phyloP scores from a whole-genome alignment of 208 protist species.

The Trichomonas tenax region DNA sequence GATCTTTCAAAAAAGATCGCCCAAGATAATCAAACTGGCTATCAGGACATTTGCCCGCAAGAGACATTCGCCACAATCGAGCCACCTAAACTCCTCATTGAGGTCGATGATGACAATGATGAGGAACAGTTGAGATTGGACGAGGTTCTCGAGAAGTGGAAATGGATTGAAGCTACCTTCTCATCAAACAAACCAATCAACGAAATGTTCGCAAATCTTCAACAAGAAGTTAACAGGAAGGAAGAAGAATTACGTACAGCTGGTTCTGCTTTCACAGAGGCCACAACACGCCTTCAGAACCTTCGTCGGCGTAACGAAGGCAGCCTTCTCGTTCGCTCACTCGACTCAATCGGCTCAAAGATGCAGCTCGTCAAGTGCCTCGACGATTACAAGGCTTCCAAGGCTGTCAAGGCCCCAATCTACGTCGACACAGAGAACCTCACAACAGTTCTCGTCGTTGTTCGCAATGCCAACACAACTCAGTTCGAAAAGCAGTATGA shows the following conservation, averaged over 20 bases:
- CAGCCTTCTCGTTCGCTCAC: neutral
- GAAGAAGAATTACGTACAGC: neutral
- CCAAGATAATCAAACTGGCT: neutral
- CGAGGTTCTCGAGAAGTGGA: neutral
- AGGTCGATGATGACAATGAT: neutral
- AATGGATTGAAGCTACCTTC: neutral
- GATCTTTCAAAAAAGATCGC: neutral
- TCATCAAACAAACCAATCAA: neutral
- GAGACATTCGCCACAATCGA: neutral
- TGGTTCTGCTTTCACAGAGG: neutral
- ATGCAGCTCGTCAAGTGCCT: neutral
- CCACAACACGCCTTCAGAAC: neutral
- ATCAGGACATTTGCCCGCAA: too few relatives aligned
- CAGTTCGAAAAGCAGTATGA: neutral
- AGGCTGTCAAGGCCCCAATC: neutral
- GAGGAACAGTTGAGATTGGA: neutral
- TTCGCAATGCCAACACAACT: neutral
- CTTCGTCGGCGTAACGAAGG: neutral
- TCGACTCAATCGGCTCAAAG: neutral
- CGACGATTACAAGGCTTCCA: neutral
- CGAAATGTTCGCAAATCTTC: neutral
- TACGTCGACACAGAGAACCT: neutral
- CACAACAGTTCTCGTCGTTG: neutral
- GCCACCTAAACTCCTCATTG: neutral
- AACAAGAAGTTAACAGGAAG: neutral